Evolutionary conservation across 768 basidiomycete species (phyloP).

Genomic region (Psilocybe tampanensis): DNA sequence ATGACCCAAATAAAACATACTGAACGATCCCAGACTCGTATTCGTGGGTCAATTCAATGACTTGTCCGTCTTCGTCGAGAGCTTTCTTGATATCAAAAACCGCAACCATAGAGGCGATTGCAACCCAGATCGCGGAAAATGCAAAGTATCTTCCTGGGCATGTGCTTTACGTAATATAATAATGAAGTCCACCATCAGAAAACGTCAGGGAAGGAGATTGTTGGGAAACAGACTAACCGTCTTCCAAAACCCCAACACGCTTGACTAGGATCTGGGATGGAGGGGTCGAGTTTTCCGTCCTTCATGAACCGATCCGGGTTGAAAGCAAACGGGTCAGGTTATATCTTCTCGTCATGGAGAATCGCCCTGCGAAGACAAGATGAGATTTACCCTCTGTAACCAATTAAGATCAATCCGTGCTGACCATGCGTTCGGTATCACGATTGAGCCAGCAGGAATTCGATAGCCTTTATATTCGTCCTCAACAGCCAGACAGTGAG

Average conservation of each 20-base stretch:
- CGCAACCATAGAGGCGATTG: slow-evolving; percentile 1
- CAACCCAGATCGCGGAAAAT: not conserved
- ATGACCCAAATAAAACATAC: not conserved
- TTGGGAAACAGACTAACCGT: not conserved
- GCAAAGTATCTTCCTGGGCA: slow-evolving; percentile 6
- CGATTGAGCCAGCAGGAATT: slow-evolving; percentile 10
- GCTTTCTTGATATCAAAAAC: slow-evolving; percentile 5
- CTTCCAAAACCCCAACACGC: slow-evolving; percentile 6
- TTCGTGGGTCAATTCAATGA: slow-evolving; percentile 1
- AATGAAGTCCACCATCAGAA: too few relatives aligned
- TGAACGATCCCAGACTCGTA: not conserved
- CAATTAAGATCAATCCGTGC: too few relatives aligned
- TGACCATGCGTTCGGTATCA: slow-evolving; percentile 16
- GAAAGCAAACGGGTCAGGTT: slow-evolving; percentile 20
- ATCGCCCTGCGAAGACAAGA: slow-evolving; percentile 19
- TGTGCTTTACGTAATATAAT: not conserved
- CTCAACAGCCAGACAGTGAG: slow-evolving; percentile 9
- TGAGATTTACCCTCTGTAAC: too few relatives aligned
- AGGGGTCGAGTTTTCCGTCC: slow-evolving; percentile 8
- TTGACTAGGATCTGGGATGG: slow-evolving; percentile 6
- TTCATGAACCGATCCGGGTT: slow-evolving; percentile 22
- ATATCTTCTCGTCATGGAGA: slow-evolving; percentile 20
- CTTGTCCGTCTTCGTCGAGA: not conserved
- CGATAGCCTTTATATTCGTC: slow-evolving; percentile 19
- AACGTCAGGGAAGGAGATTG: too few relatives aligned